A percentile compares a stretch with the other conserved stretches of the same genome.
Conservation (phyloP, 1,284 basidiomycete genomes). For the Fomitopsis palustris region DNA sequence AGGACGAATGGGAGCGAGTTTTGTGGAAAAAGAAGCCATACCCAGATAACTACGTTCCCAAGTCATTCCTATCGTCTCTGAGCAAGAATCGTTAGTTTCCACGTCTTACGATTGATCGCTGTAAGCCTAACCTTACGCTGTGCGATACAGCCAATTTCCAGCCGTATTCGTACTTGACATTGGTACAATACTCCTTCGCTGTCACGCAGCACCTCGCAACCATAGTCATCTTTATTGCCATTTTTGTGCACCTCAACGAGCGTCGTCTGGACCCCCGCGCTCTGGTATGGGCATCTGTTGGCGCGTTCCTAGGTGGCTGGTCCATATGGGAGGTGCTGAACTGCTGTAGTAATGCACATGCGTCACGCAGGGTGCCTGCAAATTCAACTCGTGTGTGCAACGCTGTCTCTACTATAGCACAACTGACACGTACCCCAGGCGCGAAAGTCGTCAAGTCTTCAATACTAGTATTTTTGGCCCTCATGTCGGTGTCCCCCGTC, state of each 20-base stretch:
- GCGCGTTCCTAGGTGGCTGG: slow-evolving; percentile 59
- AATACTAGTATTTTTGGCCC: slow-evolving; percentile 82
- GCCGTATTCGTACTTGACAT: slow-evolving; percentile 69
- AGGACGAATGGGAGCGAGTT: slow-evolving; percentile 73
- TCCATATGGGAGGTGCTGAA: slow-evolving; percentile 60
- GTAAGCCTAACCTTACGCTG: slow-evolving; percentile 14
- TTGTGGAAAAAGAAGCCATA: slow-evolving; percentile 80
- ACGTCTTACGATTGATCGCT: neutral
- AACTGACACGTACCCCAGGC: slow-evolving; percentile 36
- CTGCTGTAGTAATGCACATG: slow-evolving; percentile 17
- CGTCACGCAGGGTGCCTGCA: slow-evolving; percentile 1
- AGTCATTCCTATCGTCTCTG: slow-evolving; percentile 76
- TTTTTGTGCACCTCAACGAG: slow-evolving; percentile 74
- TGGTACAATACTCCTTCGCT: slow-evolving; percentile 72
- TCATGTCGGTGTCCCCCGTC: slow-evolving; percentile 90
- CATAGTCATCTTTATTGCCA: slow-evolving; percentile 78
- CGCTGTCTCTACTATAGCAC: slow-evolving; percentile 1
- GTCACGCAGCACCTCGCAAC: slow-evolving; percentile 84
- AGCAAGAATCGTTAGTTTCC: slow-evolving; percentile 68
- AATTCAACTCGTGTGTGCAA: slow-evolving; percentile 30
- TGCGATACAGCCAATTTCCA: slow-evolving; percentile 64
- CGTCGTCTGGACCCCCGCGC: slow-evolving; percentile 63
- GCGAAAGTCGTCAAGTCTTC: slow-evolving; percentile 71
- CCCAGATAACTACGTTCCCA: slow-evolving; percentile 85
- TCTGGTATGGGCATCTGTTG: slow-evolving; percentile 65